Conservation (phyloP, 2,329 filamentous ascomycete species). For the Clonostachys byssicola region DNA sequence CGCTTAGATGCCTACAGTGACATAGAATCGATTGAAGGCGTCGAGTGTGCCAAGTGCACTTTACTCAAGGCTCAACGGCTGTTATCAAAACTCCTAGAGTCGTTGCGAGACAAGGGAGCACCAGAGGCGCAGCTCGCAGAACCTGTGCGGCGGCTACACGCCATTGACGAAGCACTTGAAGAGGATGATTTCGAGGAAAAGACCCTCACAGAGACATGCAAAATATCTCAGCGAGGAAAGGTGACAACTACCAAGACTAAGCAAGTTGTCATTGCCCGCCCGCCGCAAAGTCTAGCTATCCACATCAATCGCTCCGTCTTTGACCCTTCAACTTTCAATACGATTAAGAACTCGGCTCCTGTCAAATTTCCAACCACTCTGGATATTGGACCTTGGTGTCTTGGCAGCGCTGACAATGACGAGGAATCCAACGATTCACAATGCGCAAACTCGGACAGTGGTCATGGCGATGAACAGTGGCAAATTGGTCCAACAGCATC, state of each 20-base stretch:
- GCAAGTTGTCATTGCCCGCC: slow-evolving; percentile 79
- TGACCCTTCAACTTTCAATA: slow-evolving; percentile 73
- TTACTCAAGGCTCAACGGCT: slow-evolving; percentile 54
- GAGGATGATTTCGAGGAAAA: slow-evolving; percentile 76
- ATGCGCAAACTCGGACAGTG: slow-evolving; percentile 7
- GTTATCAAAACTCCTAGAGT: slow-evolving; percentile 40
- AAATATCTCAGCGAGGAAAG: slow-evolving; percentile 62
- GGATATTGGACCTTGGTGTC: slow-evolving; percentile 80
- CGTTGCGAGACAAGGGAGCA: slow-evolving; percentile 21
- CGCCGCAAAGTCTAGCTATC: slow-evolving; percentile 75
- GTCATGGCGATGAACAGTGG: slow-evolving; percentile 59
- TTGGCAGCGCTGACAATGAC: slow-evolving; percentile 50
- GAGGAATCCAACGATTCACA: slow-evolving; percentile 5
- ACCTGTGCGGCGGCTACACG: slow-evolving; percentile 51
- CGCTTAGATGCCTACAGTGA: slow-evolving; percentile 81
- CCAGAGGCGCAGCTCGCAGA: slow-evolving; percentile 47
- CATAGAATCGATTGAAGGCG: slow-evolving; percentile 80
- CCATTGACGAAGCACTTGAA: slow-evolving; percentile 68
- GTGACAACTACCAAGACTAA: slow-evolving; percentile 81
- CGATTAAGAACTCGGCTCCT: slow-evolving; percentile 78
- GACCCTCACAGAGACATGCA: slow-evolving; percentile 59
- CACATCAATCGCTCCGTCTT: slow-evolving; percentile 93
- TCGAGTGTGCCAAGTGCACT: slow-evolving; percentile 90
- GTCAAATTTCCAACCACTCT: slow-evolving; percentile 73
- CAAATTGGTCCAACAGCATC: slow-evolving; percentile 62